Base-by-base conservation (phyloP, 805 yeast species). In the Lipomyces sp. region DNA sequence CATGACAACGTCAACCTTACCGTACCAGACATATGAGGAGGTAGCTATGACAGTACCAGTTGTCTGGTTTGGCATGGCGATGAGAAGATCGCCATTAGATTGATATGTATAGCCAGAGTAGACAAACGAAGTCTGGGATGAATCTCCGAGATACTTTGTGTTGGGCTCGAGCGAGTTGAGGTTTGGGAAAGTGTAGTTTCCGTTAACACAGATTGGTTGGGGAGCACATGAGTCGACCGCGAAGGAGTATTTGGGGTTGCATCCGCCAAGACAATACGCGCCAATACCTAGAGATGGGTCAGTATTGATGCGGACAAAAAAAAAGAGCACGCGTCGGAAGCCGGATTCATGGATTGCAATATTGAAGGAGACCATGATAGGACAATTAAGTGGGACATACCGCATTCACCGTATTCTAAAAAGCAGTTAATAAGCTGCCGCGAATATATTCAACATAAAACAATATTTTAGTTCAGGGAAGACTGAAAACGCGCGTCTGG, bases 1-100 rank as follows among this genome's bases (percentile, higher is more conserved):
- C 74, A 92, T 74, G 59, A 80, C 84, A 59, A 89, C 87, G 39
- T 87, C 80, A 39, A 91, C 83, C 75, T 87, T 90, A 62, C 98
- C 98, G 78, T 90, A 92, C 97, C 97, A 93, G 63, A 93, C 78
- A 78, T 85, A 90, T 74, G 85, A 83, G 3, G 96, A 85, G 2
- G 96, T 87, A 0, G 96, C 88, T 33, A 92, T 75, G 60, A 92
- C 93, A 11, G 97, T 85, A 75, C 97, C 97, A 59, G 85, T 80
- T 24, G 91, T 79, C 60, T 86, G 75, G 67, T 88, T 83, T 39
- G 94, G 95, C 96, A 93, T 90, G 64, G 93, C 90, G 69, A 92
- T 76, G 42, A 89, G 78, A 67, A 85, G 76, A 11, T 87, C 82
- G 70, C 84, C 86, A 70, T 86, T 87, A 73, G 82, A 85, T 68